These are phyloP conservation scores for Colletotrichum costaricense DNA, from an alignment of 2,329 filamentous ascomycete species.

Conservation along the genomic window DNA sequence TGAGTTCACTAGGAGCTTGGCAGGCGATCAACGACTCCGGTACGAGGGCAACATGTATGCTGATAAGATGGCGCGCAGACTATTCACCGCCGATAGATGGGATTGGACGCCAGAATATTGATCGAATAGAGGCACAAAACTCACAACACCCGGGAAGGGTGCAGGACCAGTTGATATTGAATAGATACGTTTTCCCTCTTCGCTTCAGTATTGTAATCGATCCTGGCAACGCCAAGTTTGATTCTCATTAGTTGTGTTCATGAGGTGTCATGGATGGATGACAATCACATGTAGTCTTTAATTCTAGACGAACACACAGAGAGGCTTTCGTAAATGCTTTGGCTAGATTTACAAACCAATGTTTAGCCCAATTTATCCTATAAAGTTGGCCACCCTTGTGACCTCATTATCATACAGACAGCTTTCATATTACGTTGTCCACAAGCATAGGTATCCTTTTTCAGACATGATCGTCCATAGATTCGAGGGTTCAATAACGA, in stretches of 20 bases:
- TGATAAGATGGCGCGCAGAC: conserved; percentile 60
- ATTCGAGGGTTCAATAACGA: background rate
- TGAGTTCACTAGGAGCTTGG: conserved; percentile 62
- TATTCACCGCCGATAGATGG: conserved; percentile 69
- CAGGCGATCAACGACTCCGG: conserved; percentile 61
- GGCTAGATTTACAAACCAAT: background rate
- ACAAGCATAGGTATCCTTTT: background rate
- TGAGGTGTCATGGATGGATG: too few species aligned
- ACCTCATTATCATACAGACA: background rate
- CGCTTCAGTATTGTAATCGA: too few species aligned
- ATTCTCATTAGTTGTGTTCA: too few species aligned
- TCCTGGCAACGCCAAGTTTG: too few species aligned
- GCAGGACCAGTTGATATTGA: too few species aligned
- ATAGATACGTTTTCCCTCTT: too few species aligned
- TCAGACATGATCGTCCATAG: background rate
- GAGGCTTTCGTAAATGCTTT: background rate
- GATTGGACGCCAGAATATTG: conserved; percentile 66
- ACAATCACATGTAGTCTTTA: too few species aligned
- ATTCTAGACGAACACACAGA: too few species aligned
- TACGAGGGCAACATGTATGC: conserved; percentile 61
- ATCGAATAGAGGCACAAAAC: background rate
- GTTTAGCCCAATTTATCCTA: background rate
- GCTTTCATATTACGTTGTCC: background rate
- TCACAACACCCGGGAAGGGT: too few species aligned
- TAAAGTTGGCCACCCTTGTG: background rate